Evolutionary conservation across 805 yeast species (phyloP), one percentile per base, ranked within the genome.

Genomic region (Zygotorulaspora chibaensis): DNA sequence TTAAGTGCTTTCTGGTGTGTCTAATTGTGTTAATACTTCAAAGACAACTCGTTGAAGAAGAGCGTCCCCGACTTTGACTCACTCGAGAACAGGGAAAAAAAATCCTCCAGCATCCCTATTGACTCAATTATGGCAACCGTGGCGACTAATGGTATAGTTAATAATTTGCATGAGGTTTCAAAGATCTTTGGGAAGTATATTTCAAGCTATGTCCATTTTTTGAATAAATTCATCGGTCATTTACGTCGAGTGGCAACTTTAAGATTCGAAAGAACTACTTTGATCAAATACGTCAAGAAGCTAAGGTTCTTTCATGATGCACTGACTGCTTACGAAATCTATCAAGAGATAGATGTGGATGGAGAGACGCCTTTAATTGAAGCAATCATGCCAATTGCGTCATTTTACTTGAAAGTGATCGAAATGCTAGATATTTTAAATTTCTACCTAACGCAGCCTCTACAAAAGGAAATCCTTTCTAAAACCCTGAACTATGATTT

Each of bases 221-320:
- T 65, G 44, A 65, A 65, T 48, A 62, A 58, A 42, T 60, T 58
- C 40, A 65, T 65, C 33, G 57, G 64, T 9, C 57, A 57, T 39
- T 48, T 63, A 20, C 61, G 67, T 33, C 57, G 60, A 33, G 64
- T 56, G 12, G 51, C 63, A 5, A 46, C 66, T 16, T 40, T 65
- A 28, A 57, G 62, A 35, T 63, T 59, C 40, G 68, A 64, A 41
- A 57, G 69, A 46, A 58, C 61, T 11, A 54, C 60, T 9, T 46
- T 65, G 46, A 65, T 65, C 46, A 65, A 65, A 45, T 61, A 52
- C 40, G 68, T 65, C 12, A 65, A 65, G 54, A 65, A 65, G 43
- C 37, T 65, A 30, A 54, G 69, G 46, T 65, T 59, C 36, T 54
- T 61, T 38, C 62, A 62, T 42, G 67, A 65, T 29, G 48, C 55